These are phyloP conservation scores for Serendipita sp. DNA, from an alignment of 1,284 basidiomycete genomes.

Conservation along the genomic window DNA sequence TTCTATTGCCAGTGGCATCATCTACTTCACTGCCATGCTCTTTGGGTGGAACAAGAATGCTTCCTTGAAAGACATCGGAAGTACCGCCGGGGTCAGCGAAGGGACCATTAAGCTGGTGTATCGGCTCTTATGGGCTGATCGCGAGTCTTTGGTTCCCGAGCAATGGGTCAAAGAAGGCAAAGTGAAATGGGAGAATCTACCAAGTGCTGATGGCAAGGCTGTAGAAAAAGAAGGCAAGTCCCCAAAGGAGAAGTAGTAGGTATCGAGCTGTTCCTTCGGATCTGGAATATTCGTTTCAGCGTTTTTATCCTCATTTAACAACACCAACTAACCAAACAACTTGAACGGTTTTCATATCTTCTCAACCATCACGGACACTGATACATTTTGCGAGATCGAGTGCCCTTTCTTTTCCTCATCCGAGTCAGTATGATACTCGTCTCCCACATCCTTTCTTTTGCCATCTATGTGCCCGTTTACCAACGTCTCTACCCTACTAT, in stretches of 20 bases:
- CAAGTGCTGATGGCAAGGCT: constrained; percentile 16
- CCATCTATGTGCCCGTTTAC: too few relatives aligned
- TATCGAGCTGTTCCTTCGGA: neutral
- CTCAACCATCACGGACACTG: neutral
- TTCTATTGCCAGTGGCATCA: constrained; percentile 90
- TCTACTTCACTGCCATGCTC: constrained; percentile 82
- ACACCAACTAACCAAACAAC: too few relatives aligned
- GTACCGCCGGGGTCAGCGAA: constrained; percentile 95
- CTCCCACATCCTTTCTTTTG: neutral
- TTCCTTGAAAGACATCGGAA: constrained; percentile 72
- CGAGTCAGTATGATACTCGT: too few relatives aligned
- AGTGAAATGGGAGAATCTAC: constrained; percentile 40
- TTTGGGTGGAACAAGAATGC: constrained; percentile 48
- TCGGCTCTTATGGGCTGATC: constrained; percentile 51
- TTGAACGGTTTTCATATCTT: neutral
- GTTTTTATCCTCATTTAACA: too few relatives aligned
- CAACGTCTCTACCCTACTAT: too few relatives aligned
- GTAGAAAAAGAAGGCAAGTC: constrained; percentile 1
- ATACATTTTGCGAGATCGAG: neutral
- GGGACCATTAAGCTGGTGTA: constrained; percentile 89
- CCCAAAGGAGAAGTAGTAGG: neutral
- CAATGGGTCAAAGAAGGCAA: constrained; percentile 70
- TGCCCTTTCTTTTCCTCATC: neutral
- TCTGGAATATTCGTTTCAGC: neutral
- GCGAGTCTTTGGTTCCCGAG: constrained; percentile 62